Conservation (phyloP, 768 basidiomycete species). For the Sarcomyxa edulis region DNA sequence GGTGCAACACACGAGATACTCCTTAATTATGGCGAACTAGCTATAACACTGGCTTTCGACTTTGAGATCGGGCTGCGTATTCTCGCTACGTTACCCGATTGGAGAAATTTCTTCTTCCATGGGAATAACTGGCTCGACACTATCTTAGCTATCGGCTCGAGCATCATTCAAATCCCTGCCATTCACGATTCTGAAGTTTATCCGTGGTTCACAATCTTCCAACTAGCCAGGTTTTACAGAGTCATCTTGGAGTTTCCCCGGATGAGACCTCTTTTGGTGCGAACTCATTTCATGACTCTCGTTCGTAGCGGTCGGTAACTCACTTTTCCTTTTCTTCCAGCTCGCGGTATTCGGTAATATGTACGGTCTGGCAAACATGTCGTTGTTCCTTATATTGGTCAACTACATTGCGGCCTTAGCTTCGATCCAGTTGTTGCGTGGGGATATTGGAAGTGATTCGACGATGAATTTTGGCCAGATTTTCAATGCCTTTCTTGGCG, state of each 20-base stretch:
- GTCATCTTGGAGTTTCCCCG: constrained; percentile 87
- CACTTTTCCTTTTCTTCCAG: constrained; percentile 30
- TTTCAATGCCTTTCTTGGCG: constrained; percentile 79
- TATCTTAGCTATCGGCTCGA: constrained; percentile 67
- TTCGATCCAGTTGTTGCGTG: constrained; percentile 79
- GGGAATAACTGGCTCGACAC: constrained; percentile 74
- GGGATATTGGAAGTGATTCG: constrained; percentile 54
- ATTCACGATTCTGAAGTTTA: constrained; percentile 64
- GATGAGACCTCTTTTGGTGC: constrained; percentile 83
- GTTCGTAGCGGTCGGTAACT: not conserved
- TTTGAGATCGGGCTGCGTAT: constrained; percentile 81
- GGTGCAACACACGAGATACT: constrained; percentile 36
- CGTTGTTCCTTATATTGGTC: constrained; percentile 81
- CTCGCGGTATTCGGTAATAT: constrained; percentile 89
- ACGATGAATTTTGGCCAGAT: constrained; percentile 76
- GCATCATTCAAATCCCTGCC: constrained; percentile 79
- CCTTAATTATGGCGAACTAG: constrained; percentile 65
- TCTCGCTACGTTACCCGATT: constrained; percentile 68
- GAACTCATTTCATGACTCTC: constrained; percentile 15
- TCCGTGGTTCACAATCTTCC: constrained; percentile 88
- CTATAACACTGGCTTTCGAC: constrained; percentile 80
- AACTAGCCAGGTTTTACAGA: constrained; percentile 83
- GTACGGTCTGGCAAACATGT: constrained; percentile 88
- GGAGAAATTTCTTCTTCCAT: constrained; percentile 68
- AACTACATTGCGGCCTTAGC: constrained; percentile 84